Base-by-base conservation (phyloP, 2,329 filamentous ascomycete species). In the Ophiostoma tasmaniense region DNA sequence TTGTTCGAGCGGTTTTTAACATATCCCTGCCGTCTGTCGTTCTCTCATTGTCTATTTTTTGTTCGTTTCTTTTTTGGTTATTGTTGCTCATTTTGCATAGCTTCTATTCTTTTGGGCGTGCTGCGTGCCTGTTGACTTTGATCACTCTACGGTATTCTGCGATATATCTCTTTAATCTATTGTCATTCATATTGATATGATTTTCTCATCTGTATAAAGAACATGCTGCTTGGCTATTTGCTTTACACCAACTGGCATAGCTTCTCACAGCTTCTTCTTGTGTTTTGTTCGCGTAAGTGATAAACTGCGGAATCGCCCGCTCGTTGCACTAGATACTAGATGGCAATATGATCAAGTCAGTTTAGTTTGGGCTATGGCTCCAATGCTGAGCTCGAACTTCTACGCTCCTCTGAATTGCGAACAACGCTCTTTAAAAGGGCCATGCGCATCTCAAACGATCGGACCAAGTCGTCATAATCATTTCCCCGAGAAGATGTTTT, bases 401-500 rank as follows among this genome's bases (percentile, higher is more conserved):
- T 65, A 20, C 64, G 35, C 64, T 80, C 80, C 69, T 83, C 80
- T 2, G 81, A 80, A n/a, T 83, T 81, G n/a, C 80, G 81, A 10
- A 86, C 81, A 2, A 88, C 82, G 73, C 78, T 83, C 67, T 81
- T 81, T 71, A 89, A 73, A 25, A 85, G 78, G 2, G 71, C 77
- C 85, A 89, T 87, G 62, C 84, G 81, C 70, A 79, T 80, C 68
- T 85, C 82, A 71, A 89, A 89, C 45, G 87, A 83, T 20, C 84
- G 83, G 1, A 87, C 75, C 55, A 89, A 75, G 2, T 75, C 77
- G 2, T 79, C 78, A 69, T 87, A 84, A 69, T 87, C 83, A 65
- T 85, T 45, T 1, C 0, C 37, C 20, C 20, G 11, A 8, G 39
- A 25, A 25, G 59, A 4, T 1, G 3, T 22, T 22, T 67, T n/a